phyloP scores from a whole-genome alignment of 2,329 filamentous ascomycete species.

The Alternaria longipes region DNA sequence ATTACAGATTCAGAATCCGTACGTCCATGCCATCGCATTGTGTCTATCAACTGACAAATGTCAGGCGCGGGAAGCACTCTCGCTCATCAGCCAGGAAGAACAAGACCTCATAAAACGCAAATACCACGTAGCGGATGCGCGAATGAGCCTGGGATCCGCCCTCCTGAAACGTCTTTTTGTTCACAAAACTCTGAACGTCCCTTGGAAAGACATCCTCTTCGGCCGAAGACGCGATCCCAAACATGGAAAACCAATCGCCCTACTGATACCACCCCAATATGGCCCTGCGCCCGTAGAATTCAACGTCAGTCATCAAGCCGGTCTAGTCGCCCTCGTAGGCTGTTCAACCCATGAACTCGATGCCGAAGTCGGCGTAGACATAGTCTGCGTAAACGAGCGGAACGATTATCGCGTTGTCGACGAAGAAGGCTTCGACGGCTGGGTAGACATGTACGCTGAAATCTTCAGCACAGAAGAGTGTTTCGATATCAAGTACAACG shows the following conservation, averaged over 20 bases:
- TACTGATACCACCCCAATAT: constrained; percentile 38
- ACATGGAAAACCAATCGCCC: constrained; percentile 62
- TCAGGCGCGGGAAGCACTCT: constrained; percentile 55
- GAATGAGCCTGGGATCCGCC: constrained; percentile 75
- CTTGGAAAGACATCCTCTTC: constrained; percentile 69
- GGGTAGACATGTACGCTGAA: constrained; percentile 76
- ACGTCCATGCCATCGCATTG: neutral
- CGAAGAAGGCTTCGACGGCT: constrained; percentile 69
- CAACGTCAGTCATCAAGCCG: constrained; percentile 82
- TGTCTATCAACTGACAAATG: neutral
- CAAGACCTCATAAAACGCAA: constrained; percentile 67
- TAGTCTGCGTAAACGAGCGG: constrained; percentile 79
- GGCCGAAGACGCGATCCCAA: constrained; percentile 63
- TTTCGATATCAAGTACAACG: constrained; percentile 67
- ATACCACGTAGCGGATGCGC: constrained; percentile 75
- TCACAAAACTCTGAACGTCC: constrained; percentile 64
- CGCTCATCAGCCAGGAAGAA: constrained; percentile 61
- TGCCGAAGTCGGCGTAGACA: constrained; percentile 72
- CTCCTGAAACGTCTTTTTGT: constrained; percentile 78
- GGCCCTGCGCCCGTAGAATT: constrained; percentile 64
- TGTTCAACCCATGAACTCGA: constrained; percentile 42
- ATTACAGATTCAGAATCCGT: constrained; percentile 45
- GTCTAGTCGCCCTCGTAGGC: constrained; percentile 73
- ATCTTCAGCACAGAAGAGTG: constrained; percentile 73
- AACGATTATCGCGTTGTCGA: constrained; percentile 69